A percentile compares a stretch with the other conserved stretches of the same genome.
These are phyloP conservation scores for Exserohilum rostratum DNA, from an alignment of 2,329 filamentous ascomycete species.

Conservation along the genomic window DNA sequence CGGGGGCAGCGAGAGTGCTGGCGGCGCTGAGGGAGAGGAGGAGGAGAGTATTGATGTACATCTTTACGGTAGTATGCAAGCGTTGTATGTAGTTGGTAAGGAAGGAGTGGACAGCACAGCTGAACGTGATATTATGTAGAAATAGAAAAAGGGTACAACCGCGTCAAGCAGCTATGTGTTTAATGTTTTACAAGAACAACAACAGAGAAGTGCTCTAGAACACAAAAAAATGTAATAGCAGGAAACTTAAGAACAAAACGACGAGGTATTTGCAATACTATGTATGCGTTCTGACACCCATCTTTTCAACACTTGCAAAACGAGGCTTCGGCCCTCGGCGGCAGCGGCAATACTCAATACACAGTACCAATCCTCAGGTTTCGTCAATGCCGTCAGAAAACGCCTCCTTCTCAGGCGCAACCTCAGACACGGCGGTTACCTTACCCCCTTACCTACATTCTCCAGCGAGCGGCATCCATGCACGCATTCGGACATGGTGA, in stretches of 20 bases:
- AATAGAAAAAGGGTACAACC: slow-evolving; percentile 17
- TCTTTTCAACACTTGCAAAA: too few species aligned
- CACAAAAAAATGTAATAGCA: too few species aligned
- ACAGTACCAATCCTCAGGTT: slow-evolving; percentile 8
- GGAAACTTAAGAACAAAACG: slow-evolving; percentile 23
- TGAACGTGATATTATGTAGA: slow-evolving; percentile 22
- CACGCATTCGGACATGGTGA: too few species aligned
- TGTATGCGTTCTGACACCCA: too few species aligned
- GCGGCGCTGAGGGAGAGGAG: slow-evolving; percentile 37
- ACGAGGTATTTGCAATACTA: too few species aligned
- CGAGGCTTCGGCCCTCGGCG: too few species aligned
- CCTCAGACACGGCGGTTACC: slow-evolving; percentile 13
- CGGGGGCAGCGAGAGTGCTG: slow-evolving; percentile 29
- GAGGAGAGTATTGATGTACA: slow-evolving; percentile 39
- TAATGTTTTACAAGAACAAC: slow-evolving; percentile 16
- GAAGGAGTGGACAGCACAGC: slow-evolving; percentile 33
- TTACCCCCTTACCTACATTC: too few species aligned
- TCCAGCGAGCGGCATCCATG: too few species aligned
- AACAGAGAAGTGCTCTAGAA: too few species aligned
- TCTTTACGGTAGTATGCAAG: slow-evolving; percentile 18
- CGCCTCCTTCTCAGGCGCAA: slow-evolving; percentile 10
- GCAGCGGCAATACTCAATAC: too few species aligned
- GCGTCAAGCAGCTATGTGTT: slow-evolving; percentile 38
- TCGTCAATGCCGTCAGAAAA: slow-evolving; percentile 16
- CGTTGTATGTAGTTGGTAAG: not conserved